Conservation (phyloP, 2,329 filamentous ascomycete species). For the Talaromyces sp. region DNA sequence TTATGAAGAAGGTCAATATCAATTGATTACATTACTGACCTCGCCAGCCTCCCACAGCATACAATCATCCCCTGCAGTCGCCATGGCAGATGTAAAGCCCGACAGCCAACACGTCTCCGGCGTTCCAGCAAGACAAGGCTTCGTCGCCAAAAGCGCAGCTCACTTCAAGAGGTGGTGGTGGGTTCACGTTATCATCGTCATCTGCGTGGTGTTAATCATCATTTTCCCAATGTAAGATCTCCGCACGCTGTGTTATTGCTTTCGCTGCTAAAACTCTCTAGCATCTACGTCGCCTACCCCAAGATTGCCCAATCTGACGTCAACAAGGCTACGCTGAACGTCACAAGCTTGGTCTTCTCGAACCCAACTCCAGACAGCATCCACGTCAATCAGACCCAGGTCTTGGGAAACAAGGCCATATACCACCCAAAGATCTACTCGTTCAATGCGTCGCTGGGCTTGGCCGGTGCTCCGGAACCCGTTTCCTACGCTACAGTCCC, state of each 20-base stretch:
- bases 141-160: conserved; percentile 21
- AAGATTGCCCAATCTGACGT: conserved; percentile 53
- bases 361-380: conserved; percentile 47
- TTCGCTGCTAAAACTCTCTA: conserved; percentile 17
- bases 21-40: background rate
- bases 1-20: background rate
- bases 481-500: conserved; percentile 47
- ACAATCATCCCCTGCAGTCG: background rate
- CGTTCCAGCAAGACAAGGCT: conserved; percentile 17
- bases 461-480: conserved; percentile 35
- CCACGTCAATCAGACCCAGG: conserved; percentile 44
- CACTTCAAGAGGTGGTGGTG: conserved; percentile 50
- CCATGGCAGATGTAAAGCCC: conserved; percentile 14
- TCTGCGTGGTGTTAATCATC: conserved; percentile 47
- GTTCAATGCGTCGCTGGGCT: conserved; percentile 49
- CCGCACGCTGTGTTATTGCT: too few relatives aligned
- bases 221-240: conserved; percentile 51
- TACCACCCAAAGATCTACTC: conserved; percentile 52
- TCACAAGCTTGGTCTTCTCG: conserved; percentile 48
- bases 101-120: background rate
- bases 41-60: too few relatives aligned
- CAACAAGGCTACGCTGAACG: conserved; percentile 46
- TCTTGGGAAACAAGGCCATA: conserved; percentile 43
- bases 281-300: conserved; percentile 56
- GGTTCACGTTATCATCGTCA: conserved; percentile 47